Conservation (phyloP, 768 basidiomycete genomes). For the Mycena amicta region DNA sequence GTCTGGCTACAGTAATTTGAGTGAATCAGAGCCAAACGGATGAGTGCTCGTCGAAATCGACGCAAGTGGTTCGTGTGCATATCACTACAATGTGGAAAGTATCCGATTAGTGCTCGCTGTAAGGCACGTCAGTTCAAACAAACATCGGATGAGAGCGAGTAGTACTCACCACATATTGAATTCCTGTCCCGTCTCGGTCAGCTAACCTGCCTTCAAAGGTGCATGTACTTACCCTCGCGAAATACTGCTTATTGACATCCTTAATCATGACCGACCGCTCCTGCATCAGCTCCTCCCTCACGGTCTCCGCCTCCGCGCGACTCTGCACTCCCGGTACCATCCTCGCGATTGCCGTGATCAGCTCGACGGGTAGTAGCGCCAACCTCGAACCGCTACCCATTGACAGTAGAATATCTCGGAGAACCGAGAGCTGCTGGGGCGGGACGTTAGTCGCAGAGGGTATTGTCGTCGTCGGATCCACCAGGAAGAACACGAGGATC, state of each 20-base stretch:
- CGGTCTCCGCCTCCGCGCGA: not conserved
- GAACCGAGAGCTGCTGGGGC: not conserved
- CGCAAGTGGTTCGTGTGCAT: too few relatives aligned
- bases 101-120: too few relatives aligned
- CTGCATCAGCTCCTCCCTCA: not conserved
- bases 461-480: not conserved
- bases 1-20: too few relatives aligned
- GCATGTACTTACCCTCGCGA: not conserved
- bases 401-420: not conserved
- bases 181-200: not conserved
- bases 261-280: not conserved
- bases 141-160: too few relatives aligned
- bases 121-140: too few relatives aligned
- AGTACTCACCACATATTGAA: not conserved
- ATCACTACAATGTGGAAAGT: too few relatives aligned
- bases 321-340: not conserved
- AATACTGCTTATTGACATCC: not conserved
- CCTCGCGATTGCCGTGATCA: not conserved
- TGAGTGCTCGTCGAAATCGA: too few relatives aligned
- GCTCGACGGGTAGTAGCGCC: not conserved
- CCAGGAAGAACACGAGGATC: not conserved
- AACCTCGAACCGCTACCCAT: not conserved
- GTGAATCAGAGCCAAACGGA: too few relatives aligned
- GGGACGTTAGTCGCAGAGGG: not conserved
- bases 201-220: not conserved